Conservation (phyloP, 116 monocot genomes). For the Iris pallida region DNA sequence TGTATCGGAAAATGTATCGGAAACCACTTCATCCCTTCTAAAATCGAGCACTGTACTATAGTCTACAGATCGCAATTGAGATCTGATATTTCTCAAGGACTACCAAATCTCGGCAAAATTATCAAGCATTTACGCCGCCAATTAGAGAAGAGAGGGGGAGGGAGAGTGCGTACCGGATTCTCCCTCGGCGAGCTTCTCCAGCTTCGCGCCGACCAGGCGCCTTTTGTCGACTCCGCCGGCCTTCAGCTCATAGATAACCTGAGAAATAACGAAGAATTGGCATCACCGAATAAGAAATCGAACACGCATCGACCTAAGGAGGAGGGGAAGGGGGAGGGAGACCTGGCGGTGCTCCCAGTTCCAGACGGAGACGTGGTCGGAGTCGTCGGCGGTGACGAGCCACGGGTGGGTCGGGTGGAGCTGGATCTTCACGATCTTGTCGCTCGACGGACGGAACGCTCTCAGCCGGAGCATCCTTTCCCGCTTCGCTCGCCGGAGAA, state of each 20-base stretch:
- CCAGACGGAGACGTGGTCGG: constrained; percentile 95
- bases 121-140: too few species aligned
- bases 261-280: neutral
- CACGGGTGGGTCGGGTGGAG: constrained; percentile 95
- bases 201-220: constrained; percentile 78
- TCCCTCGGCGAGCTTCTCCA: constrained; percentile 69
- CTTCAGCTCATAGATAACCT: constrained; percentile 95
- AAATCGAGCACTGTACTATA: too few species aligned
- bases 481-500: too few species aligned
- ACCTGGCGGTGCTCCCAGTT: constrained; percentile 99
- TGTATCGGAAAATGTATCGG: too few species aligned
- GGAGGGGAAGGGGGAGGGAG: neutral
- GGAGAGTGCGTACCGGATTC: too few species aligned
- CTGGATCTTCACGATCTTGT: constrained; percentile 89
- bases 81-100: too few species aligned
- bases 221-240: constrained; percentile 88
- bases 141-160: too few species aligned
- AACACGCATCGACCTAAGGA: neutral
- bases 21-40: too few species aligned
- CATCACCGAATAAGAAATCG: neutral
- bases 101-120: too few species aligned
- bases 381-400: constrained; percentile 88
- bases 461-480: constrained; percentile 69
- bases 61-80: too few species aligned
- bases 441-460: constrained; percentile 72